Evolutionary conservation across 225 moss, liverwort and hornwort species (phyloP).

Genomic region (Marchantia polymorpha): DNA sequence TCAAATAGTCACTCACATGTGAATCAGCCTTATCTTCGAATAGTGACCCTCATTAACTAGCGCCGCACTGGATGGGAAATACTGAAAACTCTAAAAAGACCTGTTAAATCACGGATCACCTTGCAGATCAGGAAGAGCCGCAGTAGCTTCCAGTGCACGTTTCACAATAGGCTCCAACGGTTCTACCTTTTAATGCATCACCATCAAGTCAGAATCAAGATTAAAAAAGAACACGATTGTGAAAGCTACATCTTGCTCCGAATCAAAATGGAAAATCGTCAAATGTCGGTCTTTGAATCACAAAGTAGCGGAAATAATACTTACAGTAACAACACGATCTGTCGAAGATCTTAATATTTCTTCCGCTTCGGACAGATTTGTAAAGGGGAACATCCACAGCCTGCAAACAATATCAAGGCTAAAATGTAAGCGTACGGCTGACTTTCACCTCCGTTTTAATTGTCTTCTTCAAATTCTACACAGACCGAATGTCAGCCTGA

Average conservation of each 20-base stretch:
- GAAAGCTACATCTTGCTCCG: background rate
- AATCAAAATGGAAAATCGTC: background rate
- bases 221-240: background rate
- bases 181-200: slow-evolving; percentile 55
- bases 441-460: background rate
- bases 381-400: slow-evolving; percentile 85
- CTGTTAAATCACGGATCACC: slow-evolving; percentile 31
- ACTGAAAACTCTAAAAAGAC: background rate
- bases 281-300: background rate
- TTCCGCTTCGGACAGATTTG: slow-evolving; percentile 71
- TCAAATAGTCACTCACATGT: background rate
- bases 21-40: background rate
- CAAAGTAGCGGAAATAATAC: slow-evolving; percentile 12
- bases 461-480: no score
- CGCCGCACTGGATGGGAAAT: background rate
- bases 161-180: slow-evolving; percentile 73
- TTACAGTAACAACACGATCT: slow-evolving; percentile 60
- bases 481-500: no score
- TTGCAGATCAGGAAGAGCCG: slow-evolving; percentile 74
- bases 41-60: background rate
- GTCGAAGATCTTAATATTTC: slow-evolving; percentile 47
- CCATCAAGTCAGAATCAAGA: background rate
- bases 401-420: slow-evolving; percentile 32
- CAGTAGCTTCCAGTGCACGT: slow-evolving; percentile 82
- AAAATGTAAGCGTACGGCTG: background rate